These are phyloP conservation scores for Penicillium paxilli DNA, from an alignment of 495 filamentous ascomycete genomes.

Conservation along the genomic window DNA sequence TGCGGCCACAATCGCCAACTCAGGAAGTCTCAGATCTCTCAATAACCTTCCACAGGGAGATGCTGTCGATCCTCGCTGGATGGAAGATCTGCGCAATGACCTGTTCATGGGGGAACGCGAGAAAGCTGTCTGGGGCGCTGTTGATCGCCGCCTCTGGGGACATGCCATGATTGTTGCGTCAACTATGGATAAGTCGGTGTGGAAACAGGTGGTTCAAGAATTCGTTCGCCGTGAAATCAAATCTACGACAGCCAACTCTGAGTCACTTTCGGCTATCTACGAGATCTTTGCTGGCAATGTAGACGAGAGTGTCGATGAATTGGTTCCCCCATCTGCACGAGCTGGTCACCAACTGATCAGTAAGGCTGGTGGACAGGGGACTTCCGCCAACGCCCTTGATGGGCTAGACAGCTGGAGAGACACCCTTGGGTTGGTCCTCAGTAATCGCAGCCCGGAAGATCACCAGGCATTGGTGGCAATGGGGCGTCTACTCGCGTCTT, in stretches of 20 bases:
- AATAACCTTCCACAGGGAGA: conserved; percentile 50
- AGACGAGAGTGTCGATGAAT: conserved; percentile 92
- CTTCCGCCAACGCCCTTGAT: conserved; percentile 71
- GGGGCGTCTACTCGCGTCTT: conserved; percentile 79
- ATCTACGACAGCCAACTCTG: conserved; percentile 68
- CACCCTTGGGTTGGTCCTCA: conserved; percentile 79
- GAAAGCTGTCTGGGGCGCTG: conserved; percentile 90
- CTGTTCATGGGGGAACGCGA: conserved; percentile 82
- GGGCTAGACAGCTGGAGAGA: conserved; percentile 94
- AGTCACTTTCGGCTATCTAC: conserved; percentile 87
- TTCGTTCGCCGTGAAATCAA: conserved; percentile 93
- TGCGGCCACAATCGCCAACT: conserved; percentile 16
- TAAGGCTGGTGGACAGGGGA: conserved; percentile 58
- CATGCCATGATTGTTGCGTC: conserved; percentile 93
- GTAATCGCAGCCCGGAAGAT: conserved; percentile 82
- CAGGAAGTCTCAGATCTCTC: conserved; percentile 29
- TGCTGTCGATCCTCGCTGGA: conserved; percentile 60
- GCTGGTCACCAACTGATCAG: conserved; percentile 89
- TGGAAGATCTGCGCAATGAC: conserved; percentile 67
- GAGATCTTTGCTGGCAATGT: conserved; percentile 90
- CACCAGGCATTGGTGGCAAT: conserved; percentile 73
- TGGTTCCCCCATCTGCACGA: conserved; percentile 91
- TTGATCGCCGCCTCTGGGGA: conserved; percentile 92
- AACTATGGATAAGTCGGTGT: conserved; percentile 66
- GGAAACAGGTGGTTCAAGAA: conserved; percentile 91